phyloP scores from a whole-genome alignment of 192 early-diverging fungal species.

The Mortierella claussenii region DNA sequence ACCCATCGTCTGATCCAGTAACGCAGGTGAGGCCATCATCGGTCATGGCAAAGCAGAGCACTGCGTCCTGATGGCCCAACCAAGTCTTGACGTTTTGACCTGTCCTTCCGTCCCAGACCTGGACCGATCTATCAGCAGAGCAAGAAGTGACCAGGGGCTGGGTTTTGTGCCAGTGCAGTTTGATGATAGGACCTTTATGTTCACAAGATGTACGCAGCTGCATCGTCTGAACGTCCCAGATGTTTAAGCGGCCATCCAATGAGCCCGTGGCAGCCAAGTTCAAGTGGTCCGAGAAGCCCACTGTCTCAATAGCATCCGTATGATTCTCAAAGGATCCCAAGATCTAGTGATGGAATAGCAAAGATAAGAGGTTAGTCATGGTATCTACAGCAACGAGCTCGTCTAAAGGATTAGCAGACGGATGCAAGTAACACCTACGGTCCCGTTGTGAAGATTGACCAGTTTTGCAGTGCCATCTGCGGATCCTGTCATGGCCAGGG shows the following conservation, averaged over 20 bases:
- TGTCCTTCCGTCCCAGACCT: constrained; percentile 92
- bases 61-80: constrained; percentile 87
- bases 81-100: constrained; percentile 79
- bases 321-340: constrained; percentile 86
- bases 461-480: constrained; percentile 81
- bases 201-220: constrained; percentile 82
- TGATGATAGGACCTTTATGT: constrained; percentile 89
- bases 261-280: constrained; percentile 87
- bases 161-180: constrained; percentile 75
- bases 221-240: constrained; percentile 93
- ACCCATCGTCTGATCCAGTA: constrained; percentile 89
- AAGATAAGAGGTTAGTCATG: background rate
- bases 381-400: background rate
- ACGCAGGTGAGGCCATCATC: constrained; percentile 76
- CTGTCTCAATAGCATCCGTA: constrained; percentile 87
- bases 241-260: constrained; percentile 86
- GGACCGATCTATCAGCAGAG: constrained; percentile 85
- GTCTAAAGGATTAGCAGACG: background rate
- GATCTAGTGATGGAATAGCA: constrained; percentile 57
- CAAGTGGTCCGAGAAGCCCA: constrained; percentile 76
- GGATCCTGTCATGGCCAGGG: constrained; percentile 85
- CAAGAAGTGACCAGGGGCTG: constrained; percentile 77
- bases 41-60: constrained; percentile 85
- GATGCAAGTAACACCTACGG: constrained; percentile 60
- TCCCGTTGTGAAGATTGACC: constrained; percentile 79